Percentiles rank a stretch among this genome's conserved stretches.
phyloP scores from a whole-genome alignment of 805 yeast species.

The Candida anglica region DNA sequence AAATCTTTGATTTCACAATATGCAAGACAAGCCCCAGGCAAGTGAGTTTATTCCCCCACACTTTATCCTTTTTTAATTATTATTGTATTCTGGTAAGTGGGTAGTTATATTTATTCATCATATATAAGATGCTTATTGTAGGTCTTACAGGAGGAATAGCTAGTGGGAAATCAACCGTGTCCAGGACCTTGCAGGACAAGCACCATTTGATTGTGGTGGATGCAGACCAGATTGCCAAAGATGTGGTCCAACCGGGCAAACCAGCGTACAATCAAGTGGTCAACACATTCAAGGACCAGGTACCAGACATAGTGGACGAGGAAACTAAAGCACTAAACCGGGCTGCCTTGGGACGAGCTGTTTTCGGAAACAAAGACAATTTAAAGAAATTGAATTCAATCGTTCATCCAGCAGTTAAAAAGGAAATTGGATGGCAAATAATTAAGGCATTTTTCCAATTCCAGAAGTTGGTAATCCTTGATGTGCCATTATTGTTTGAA shows the following conservation, averaged over 20 bases:
- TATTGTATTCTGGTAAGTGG: background rate
- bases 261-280: slow-evolving; percentile 67
- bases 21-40: background rate
- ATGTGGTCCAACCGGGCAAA: slow-evolving; percentile 79
- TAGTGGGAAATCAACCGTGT: slow-evolving; percentile 93
- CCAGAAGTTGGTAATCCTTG: slow-evolving; percentile 63
- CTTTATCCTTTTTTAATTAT: background rate
- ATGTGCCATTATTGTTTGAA: slow-evolving; percentile 89
- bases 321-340: slow-evolving; percentile 55
- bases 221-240: slow-evolving; percentile 86
- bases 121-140: slow-evolving; percentile 65
- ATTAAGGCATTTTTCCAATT: slow-evolving; percentile 56
- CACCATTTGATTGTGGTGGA: slow-evolving; percentile 65
- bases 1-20: background rate
- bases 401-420: slow-evolving; percentile 84
- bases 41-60: background rate
- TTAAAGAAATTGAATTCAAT: slow-evolving; percentile 62
- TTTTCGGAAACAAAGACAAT: slow-evolving; percentile 65
- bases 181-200: slow-evolving; percentile 48
- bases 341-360: slow-evolving; percentile 69
- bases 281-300: slow-evolving; percentile 48
- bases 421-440: slow-evolving; percentile 58
- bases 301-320: slow-evolving; percentile 46
- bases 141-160: slow-evolving; percentile 99
- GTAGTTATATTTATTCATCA: background rate